Evolutionary conservation across 139 green algal genomes (phyloP).

Genomic region (Mychonastes homosphaera): DNA sequence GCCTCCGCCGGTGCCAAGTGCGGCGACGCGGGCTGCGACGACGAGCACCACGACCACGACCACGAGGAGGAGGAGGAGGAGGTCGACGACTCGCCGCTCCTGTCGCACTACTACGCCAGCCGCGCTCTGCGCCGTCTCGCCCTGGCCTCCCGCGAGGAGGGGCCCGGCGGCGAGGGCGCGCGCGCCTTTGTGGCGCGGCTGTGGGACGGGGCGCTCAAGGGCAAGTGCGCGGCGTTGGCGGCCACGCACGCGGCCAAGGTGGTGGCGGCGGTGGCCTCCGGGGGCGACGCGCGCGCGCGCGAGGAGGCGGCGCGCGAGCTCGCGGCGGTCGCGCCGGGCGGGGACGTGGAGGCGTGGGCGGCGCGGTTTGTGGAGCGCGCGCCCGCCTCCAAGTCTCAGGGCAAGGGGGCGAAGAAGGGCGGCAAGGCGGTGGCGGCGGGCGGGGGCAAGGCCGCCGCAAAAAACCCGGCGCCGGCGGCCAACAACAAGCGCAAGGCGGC

Average conservation of each 20-base stretch:
- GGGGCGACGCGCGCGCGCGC: constrained; percentile 22
- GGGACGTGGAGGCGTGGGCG: constrained; percentile 27
- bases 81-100: constrained; percentile 26
- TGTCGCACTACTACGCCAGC: constrained; percentile 45
- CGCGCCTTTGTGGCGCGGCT: constrained; percentile 26
- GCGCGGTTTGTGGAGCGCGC: too few relatives aligned
- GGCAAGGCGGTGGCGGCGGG: too few relatives aligned
- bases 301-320: constrained; percentile 31
- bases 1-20: too few relatives aligned
- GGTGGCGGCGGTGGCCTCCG: constrained; percentile 43
- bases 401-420: too few relatives aligned
- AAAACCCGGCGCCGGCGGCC: too few relatives aligned
- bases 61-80: not conserved
- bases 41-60: constrained; percentile 5
- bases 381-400: too few relatives aligned
- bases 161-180: constrained; percentile 11
- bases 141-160: constrained; percentile 24
- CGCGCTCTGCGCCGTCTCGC: constrained; percentile 44
- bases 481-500: too few relatives aligned
- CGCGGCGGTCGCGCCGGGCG: constrained; percentile 10
- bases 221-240: constrained; percentile 36
- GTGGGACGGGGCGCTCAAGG: constrained; percentile 34
- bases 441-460: too few relatives aligned
- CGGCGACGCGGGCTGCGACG: not conserved
- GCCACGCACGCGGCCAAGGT: constrained; percentile 60